Evolutionary conservation across 1,284 basidiomycete genomes (phyloP).

Genomic region (Testicularia cyperi): DNA sequence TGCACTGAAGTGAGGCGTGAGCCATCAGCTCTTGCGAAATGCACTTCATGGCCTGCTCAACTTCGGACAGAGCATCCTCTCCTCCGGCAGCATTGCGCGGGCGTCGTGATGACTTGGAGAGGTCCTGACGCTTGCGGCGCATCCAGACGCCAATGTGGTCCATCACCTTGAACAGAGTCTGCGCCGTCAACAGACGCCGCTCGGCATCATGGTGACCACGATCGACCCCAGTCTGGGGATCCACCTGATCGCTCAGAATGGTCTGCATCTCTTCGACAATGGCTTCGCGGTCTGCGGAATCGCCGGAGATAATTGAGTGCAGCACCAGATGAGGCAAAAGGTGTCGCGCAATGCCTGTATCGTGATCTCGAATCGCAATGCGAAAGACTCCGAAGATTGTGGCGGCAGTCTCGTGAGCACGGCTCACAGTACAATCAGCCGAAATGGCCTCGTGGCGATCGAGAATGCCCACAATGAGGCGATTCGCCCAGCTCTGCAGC

Average conservation of each 20-base stretch:
- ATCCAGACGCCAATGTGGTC: conserved; percentile 94
- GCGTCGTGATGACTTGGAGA: conserved; percentile 21
- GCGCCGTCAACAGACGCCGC: conserved; percentile 61
- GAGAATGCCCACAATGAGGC: conserved; percentile 70
- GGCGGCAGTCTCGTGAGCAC: conserved; percentile 44
- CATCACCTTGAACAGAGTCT: conserved; percentile 90
- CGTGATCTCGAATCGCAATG: conserved; percentile 78
- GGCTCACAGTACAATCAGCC: conserved; percentile 49
- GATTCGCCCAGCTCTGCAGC: conserved; percentile 85
- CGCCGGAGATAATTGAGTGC: conserved; percentile 78
- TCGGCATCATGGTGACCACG: too few relatives aligned
- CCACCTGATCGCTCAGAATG: conserved; percentile 84
- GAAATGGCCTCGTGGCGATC: conserved; percentile 11
- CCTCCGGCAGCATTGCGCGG: conserved; percentile 22
- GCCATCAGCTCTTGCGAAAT: conserved; percentile 89
- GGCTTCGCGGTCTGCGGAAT: conserved; percentile 65
- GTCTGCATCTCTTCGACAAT: conserved; percentile 77
- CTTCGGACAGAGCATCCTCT: conserved; percentile 56
- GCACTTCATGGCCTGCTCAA: conserved; percentile 77
- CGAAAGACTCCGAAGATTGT: conserved; percentile 79
- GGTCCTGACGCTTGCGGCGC: conserved; percentile 62
- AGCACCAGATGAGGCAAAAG: conserved; percentile 89
- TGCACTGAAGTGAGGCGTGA: conserved; percentile 88
- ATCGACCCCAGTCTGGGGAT: conserved; percentile 33
- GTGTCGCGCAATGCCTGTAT: conserved; percentile 85